Percentiles rank a stretch among this genome's conserved stretches.
These are phyloP conservation scores for Fusarium ambrosium DNA, from an alignment of 2,329 filamentous ascomycete genomes.

Conservation along the genomic window DNA sequence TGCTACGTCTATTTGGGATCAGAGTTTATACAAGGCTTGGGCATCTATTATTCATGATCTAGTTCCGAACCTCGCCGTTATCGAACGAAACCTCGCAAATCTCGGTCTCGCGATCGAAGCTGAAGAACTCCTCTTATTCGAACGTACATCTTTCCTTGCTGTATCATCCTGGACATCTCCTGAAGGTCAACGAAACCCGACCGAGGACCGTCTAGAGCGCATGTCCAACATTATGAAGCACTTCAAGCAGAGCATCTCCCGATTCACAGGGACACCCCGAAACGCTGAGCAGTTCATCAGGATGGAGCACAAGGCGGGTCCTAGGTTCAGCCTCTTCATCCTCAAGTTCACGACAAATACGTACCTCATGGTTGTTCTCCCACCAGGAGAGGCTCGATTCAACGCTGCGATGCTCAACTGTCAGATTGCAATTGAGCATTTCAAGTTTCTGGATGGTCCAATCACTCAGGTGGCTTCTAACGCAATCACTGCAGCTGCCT, in stretches of 20 bases:
- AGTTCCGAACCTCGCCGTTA: conserved; percentile 91
- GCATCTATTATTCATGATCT: conserved; percentile 97
- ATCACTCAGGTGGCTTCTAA: conserved; percentile 37
- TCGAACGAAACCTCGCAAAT: conserved; percentile 86
- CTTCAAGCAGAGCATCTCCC: conserved; percentile 88
- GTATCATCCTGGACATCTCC: conserved; percentile 91
- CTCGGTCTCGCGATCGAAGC: conserved; percentile 90
- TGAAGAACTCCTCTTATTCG: conserved; percentile 93
- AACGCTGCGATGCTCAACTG: conserved; percentile 93
- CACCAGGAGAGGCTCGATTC: conserved; percentile 90
- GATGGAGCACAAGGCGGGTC: conserved; percentile 82
- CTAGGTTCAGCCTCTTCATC: conserved; percentile 91
- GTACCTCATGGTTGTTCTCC: conserved; percentile 92
- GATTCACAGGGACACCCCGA: conserved; percentile 84
- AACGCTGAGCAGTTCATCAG: conserved; percentile 85
- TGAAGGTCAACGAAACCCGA: conserved; percentile 84
- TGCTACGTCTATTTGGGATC: conserved; percentile 98
- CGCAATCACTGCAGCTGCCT: conserved; percentile 20
- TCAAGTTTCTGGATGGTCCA: conserved; percentile 74
- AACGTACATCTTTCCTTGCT: conserved; percentile 94
- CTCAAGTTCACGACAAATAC: conserved; percentile 98
- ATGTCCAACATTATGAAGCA: conserved; percentile 98
- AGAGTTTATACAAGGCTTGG: conserved; percentile 98
- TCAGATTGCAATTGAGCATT: conserved; percentile 85
- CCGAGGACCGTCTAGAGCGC: conserved; percentile 90